phyloP scores from a whole-genome alignment of 1,139 yeast genomes.

The Candida labiduridarum region DNA sequence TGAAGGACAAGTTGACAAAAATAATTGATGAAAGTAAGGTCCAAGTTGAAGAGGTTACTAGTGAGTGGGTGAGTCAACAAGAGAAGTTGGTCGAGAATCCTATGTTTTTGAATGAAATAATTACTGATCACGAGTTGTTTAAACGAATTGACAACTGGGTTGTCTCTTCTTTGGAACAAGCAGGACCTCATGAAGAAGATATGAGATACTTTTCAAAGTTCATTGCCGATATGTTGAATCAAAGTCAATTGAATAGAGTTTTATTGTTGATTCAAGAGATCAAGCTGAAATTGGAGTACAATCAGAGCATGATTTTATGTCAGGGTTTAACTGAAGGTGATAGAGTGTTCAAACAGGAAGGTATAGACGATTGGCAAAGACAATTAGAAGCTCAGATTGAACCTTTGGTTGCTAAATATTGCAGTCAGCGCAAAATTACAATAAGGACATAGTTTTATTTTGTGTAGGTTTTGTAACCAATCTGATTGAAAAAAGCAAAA shows the following conservation, averaged over 20 bases:
- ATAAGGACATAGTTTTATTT: not conserved
- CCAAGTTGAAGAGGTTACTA: slow-evolving; percentile 23
- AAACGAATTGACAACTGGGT: slow-evolving; percentile 52
- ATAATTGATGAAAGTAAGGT: slow-evolving; percentile 21
- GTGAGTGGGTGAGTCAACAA: slow-evolving; percentile 30
- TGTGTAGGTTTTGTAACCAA: not conserved
- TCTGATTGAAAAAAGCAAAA: not conserved
- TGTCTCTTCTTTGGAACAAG: slow-evolving; percentile 35
- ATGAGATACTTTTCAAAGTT: slow-evolving; percentile 38
- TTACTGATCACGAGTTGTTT: slow-evolving; percentile 32
- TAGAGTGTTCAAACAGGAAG: slow-evolving; percentile 19
- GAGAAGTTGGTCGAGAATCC: slow-evolving; percentile 28
- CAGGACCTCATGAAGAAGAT: slow-evolving; percentile 66
- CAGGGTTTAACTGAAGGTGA: not conserved
- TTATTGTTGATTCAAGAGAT: slow-evolving; percentile 25
- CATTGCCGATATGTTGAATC: slow-evolving; percentile 22
- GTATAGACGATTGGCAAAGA: slow-evolving; percentile 25
- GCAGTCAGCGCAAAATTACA: slow-evolving; percentile 1
- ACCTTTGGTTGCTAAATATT: slow-evolving; percentile 12
- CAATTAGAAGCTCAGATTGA: slow-evolving; percentile 14
- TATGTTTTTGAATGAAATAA: slow-evolving; percentile 34
- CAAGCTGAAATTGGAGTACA: slow-evolving; percentile 16
- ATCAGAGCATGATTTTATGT: slow-evolving; percentile 11
- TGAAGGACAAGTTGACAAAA: slow-evolving; percentile 33
- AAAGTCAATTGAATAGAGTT: slow-evolving; percentile 24